These are phyloP conservation scores for Breynia disticha DNA, from an alignment of 441 rosid species.

Conservation along the genomic window DNA sequence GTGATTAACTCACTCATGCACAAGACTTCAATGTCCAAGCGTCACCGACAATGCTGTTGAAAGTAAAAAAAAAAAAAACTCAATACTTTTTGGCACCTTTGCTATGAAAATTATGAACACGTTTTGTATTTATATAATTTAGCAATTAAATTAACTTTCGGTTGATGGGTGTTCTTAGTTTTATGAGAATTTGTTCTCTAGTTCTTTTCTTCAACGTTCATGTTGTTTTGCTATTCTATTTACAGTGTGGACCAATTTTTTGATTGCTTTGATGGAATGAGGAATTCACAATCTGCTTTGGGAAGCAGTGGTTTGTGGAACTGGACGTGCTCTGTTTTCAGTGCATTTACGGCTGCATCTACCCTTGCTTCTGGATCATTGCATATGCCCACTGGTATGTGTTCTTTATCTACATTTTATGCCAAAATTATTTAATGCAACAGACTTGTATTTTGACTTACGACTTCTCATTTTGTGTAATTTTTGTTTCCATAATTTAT, in stretches of 20 bases:
- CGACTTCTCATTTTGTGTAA: background rate
- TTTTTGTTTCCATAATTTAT: too few species aligned
- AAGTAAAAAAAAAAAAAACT: too few species aligned
- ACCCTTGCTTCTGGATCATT: slow-evolving; percentile 97
- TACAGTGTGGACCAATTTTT: slow-evolving; percentile 94
- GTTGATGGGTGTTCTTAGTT: too few species aligned
- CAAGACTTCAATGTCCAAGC: too few species aligned
- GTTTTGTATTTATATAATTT: too few species aligned
- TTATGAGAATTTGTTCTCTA: too few species aligned
- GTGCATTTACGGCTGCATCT: slow-evolving; percentile 97
- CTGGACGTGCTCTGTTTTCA: slow-evolving; percentile 95
- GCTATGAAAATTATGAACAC: too few species aligned
- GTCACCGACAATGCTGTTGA: too few species aligned
- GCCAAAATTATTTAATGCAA: slow-evolving; percentile 6
- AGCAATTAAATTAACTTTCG: too few species aligned
- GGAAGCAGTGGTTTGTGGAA: slow-evolving; percentile 98
- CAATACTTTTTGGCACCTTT: too few species aligned
- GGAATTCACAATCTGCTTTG: slow-evolving; percentile 76
- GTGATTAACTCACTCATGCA: too few species aligned
- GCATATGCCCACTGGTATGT: slow-evolving; percentile 72
- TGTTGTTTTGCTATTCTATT: slow-evolving; percentile 6
- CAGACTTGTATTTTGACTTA: background rate
- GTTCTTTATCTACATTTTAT: slow-evolving; percentile 3
- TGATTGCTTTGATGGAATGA: slow-evolving; percentile 92
- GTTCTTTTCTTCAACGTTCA: slow-evolving; percentile 8